Conservation (phyloP, 306 rosid genomes). For the Castanea crenata region DNA sequence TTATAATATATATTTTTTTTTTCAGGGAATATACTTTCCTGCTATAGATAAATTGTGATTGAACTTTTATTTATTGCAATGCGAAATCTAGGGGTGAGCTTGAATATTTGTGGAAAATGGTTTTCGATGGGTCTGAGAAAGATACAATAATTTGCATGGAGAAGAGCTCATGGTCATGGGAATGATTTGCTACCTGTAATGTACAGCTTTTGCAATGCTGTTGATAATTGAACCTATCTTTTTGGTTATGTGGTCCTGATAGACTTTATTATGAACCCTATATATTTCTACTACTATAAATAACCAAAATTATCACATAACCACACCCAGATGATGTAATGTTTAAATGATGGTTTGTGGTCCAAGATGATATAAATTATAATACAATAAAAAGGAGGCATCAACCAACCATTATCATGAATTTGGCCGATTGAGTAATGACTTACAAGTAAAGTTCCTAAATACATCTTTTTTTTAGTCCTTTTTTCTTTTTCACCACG, state of each 20-base stretch:
- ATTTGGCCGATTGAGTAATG: neutral
- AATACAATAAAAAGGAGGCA: neutral
- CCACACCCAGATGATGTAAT: neutral
- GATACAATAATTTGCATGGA: neutral
- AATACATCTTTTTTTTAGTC: neutral
- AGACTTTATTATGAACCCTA: neutral
- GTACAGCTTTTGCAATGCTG: neutral
- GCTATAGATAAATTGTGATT: too few relatives aligned
- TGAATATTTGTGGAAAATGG: too few relatives aligned
- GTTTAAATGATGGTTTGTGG: conserved; percentile 2
- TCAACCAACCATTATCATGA: neutral
- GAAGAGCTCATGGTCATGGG: too few relatives aligned
- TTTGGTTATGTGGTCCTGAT: neutral
- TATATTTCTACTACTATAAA: neutral
- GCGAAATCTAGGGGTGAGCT: too few relatives aligned
- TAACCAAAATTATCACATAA: neutral
- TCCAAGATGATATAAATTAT: neutral
- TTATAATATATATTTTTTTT: too few relatives aligned
- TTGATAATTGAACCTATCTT: neutral
- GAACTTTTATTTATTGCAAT: too few relatives aligned
- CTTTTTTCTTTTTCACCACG: neutral
- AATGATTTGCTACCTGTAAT: neutral
- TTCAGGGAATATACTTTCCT: too few relatives aligned
- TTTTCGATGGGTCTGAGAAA: too few relatives aligned
- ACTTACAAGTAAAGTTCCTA: neutral